Base-by-base conservation (phyloP, 352 stramenopile species). In the Aphanomyces stellatus region DNA sequence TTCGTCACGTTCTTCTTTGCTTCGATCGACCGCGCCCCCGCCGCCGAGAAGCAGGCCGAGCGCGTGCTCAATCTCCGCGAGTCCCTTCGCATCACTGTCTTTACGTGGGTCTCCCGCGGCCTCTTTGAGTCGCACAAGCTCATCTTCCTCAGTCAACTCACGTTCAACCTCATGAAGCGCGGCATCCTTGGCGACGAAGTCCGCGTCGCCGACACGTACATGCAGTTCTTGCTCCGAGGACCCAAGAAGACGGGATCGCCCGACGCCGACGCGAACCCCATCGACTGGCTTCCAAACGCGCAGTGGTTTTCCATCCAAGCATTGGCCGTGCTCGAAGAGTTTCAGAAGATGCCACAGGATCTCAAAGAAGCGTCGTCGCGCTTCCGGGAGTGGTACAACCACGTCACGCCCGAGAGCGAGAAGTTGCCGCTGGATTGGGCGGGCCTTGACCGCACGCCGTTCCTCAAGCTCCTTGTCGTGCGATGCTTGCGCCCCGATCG, bases 371-470 rank as follows among this genome's bases (percentile, higher is more conserved):
- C 95, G 28, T 89, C 93, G 8, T 90, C 83, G 15, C 86, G 96
- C 35, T 99, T 99, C 82, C 81, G 90, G n/a, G 96, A 99, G 76
- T 99, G 96, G 96, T 99, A 98, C 81, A 98, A 98, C 78, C 81
- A 95, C 71, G 88, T 96, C 67, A 96, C 91, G 0, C 96, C 96
- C 7, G 96, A 99, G 74, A 91, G 78, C 0, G 96, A 99, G 72
- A 99, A 99, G 78, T 76, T 99, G 27, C 96, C 96, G 2, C 79
- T 99, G 17, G 95, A 98, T 74, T 99, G 95, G 96, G 90, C 95
- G 22, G 85, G 81, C 28, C 77, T 99, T n/a, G 96, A 98, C 69
- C 90, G 91, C 42, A 91, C 88, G 59, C 93, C 95, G 7, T 98
- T 99, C 75, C 78, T 98, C 40, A 98, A 99, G 74, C 93, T 98